phyloP scores from a whole-genome alignment of 2,329 filamentous ascomycete species.

The Lasiodiplodia theobromae region DNA sequence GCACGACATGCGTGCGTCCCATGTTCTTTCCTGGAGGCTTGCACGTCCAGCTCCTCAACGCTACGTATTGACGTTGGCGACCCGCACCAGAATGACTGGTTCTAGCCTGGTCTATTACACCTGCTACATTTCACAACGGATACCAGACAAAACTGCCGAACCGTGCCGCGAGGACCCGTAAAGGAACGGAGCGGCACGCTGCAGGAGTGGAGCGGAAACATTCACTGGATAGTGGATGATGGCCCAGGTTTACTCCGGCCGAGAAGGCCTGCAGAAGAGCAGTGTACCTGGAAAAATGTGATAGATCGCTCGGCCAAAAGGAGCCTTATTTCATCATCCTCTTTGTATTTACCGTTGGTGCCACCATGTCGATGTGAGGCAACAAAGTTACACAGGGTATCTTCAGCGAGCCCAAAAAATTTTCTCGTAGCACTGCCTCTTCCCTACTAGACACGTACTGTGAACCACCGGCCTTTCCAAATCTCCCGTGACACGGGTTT shows the following conservation, averaged over 20 bases:
- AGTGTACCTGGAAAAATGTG: slow-evolving; percentile 3
- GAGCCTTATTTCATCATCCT: slow-evolving; percentile 9
- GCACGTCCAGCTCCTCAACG: background rate
- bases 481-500: slow-evolving; percentile 4
- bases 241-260: background rate
- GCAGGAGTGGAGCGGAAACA: background rate
- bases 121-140: slow-evolving; percentile 11
- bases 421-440: slow-evolving; percentile 20
- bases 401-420: slow-evolving; percentile 7
- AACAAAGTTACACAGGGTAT: slow-evolving; percentile 22
- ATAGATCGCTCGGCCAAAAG: slow-evolving; percentile 3
- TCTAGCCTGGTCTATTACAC: slow-evolving; percentile 5
- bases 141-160: slow-evolving; percentile 1
- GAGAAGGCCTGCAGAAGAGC: background rate
- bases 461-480: slow-evolving; percentile 1
- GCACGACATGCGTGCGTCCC: background rate
- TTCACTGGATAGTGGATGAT: background rate
- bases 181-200: background rate
- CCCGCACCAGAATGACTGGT: background rate
- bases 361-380: slow-evolving; percentile 18
- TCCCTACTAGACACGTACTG: slow-evolving; percentile 14
- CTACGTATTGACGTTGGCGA: background rate
- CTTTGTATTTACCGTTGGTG: slow-evolving; percentile 12
- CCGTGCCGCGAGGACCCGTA: background rate
- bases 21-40: background rate